Evolutionary conservation across 495 filamentous ascomycete species (phyloP), one percentile per base, ranked within the genome.

Genomic region (Aspergillus ostianus): DNA sequence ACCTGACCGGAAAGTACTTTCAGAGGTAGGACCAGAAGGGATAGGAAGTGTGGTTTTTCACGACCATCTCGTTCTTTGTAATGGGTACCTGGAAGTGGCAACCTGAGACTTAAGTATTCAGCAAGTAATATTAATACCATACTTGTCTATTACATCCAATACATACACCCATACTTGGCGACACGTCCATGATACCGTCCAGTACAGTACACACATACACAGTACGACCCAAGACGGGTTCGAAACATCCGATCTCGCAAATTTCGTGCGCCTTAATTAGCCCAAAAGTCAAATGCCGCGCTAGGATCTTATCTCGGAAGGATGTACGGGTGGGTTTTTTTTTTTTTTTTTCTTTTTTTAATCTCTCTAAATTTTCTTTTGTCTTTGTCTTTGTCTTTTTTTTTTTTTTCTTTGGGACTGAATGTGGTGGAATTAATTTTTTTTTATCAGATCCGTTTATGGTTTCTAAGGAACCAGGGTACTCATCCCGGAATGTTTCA

Each of bases 231-330:
- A 32, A 45, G 32, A 17, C 32, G 19, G 18, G 19, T 10, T 49
- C 49, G 32, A 59, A 63, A 59, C 19, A 61, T 58, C 65, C 65
- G 65, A 67, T 62, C 60, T 67, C 65, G 65, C 65, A 67, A 60
- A 47, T 19, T 45, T n/a, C n/a, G 23, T 20, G 36, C 15, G 36
- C 36, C 36, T 17, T 41, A 13, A 8, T 48, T 47, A 56, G 54
- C 19, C 3, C 18, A 46, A 46, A 55, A 12, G 18, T 47, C 41
- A 47, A 36, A 19, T 15, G 23, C 15, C 48, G 30, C 18, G 30
- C 41, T 27, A 56, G 45, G 32, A 54, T 54, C 52, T 54, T 54
- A 54, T 49, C 50, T 52, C 50, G 50, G 50, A 52, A 27, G 50
- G 27, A 27, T n/a, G 17, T 15, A 29, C 17, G 4, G 12, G n/a